Base-by-base conservation (phyloP, 371 early-diverging fungal species). In the Mucor saturninus region DNA sequence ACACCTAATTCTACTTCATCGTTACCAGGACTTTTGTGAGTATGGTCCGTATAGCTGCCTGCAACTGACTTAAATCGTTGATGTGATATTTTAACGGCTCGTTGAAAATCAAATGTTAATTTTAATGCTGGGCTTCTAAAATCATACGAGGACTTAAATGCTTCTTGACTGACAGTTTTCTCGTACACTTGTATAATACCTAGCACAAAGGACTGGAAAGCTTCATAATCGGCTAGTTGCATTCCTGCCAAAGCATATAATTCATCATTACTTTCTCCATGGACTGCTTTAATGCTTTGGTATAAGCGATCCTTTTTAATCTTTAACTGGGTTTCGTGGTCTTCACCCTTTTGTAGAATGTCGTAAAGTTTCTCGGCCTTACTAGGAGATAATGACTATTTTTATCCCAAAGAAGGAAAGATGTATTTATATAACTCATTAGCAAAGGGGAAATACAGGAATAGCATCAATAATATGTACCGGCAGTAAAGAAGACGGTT, bases 151-250 rank as follows among this genome's bases (percentile, higher is more conserved):
- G 63, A 43, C 30, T 58, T 42, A 31, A 53, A 21, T 3, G 52
- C 48, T 49, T n/a, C 51, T 53, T 66, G 57, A 13, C 60, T 64
- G 2, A 82, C 78, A 1, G 76, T 74, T 35, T 68, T 48, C 4
- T 63, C 71, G 49, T 82, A 82, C 1, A 79, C 66, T n/a, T 77
- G 65, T 37, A 82, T 15, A 65, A 77, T 76, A 35, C 77, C 83
- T n/a, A 76, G 61, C 0, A 75, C 71, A 40, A 82, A 64, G 2
- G 65, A 39, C 52, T 82, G 76, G 38, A 82, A 74, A 13, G 79
- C 83, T 42, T 73, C 56, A 59, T 74, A 77, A 28, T 79, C 83
- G 15, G 74, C 64, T 5, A 79, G 54, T 43, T 74, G 68, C 10
- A 76, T 71, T 55, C 67, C 71, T 42, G 74, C 74, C 3, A 77